A percentile compares a stretch with the other conserved stretches of the same genome.
Conservation (phyloP, 176 grass and related monocot genomes). For the Echinochloa phyllopogon region DNA sequence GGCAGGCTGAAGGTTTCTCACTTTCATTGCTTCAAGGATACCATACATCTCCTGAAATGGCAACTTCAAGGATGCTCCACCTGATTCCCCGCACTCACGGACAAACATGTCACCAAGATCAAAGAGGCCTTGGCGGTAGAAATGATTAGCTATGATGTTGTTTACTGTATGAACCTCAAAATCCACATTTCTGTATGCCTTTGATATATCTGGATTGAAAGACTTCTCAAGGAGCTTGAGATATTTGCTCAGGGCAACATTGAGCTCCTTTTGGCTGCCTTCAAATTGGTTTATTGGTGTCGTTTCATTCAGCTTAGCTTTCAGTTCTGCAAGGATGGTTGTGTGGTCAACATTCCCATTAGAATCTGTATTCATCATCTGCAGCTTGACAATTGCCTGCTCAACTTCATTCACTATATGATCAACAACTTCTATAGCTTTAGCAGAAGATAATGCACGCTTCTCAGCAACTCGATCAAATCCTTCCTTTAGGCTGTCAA, state of each 20-base stretch:
- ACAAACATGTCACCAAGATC: conserved; percentile 78
- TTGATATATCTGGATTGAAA: conserved; percentile 82
- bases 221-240: conserved; percentile 77
- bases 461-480: conserved; percentile 84
- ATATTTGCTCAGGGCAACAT: conserved; percentile 71
- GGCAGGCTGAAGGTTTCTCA: conserved; percentile 71
- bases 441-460: conserved; percentile 54
- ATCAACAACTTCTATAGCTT: conserved; percentile 65
- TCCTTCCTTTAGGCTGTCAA: conserved; percentile 69
- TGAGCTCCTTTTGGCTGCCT: conserved; percentile 77
- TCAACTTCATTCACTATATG: conserved; percentile 68
- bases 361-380: conserved; percentile 59
- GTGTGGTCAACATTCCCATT: conserved; percentile 50
- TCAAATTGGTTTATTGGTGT: conserved; percentile 65
- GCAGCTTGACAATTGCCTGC: conserved; percentile 55
- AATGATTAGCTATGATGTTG: conserved; percentile 77
- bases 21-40: conserved; percentile 79
- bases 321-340: conserved; percentile 62
- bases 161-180: conserved; percentile 72
- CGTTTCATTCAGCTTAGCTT: conserved; percentile 61
- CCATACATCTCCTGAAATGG: conserved; percentile 84
- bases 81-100: conserved; percentile 55
- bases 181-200: conserved; percentile 81
- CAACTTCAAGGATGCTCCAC: conserved; percentile 58
- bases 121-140: conserved; percentile 80